Conservation (phyloP, 768 basidiomycete species). For the Kwoniella heveanensis region DNA sequence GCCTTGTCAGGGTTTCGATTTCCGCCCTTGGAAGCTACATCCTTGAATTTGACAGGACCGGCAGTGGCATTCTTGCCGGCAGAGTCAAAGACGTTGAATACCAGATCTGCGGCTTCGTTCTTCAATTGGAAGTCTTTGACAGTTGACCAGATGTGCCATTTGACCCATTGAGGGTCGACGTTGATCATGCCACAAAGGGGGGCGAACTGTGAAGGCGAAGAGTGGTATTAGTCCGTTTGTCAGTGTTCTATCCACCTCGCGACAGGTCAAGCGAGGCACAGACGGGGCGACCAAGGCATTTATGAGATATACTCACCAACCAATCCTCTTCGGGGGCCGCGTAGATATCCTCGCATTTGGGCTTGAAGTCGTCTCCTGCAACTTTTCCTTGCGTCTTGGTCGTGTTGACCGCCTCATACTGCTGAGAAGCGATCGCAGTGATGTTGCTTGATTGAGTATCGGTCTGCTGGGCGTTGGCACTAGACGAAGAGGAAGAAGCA, state of each 20-base stretch:
- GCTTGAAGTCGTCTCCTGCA: not conserved
- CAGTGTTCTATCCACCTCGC: too few species aligned
- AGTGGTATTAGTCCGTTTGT: not conserved
- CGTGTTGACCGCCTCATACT: not conserved
- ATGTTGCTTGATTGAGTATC: too few species aligned
- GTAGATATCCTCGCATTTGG: not conserved
- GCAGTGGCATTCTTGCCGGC: not conserved
- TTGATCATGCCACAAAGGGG: conserved; percentile 1
- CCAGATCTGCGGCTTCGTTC: not conserved
- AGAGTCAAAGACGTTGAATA: not conserved
- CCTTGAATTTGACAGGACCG: not conserved
- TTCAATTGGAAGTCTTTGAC: not conserved
- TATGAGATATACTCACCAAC: conserved; percentile 18
- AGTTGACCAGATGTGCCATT: not conserved
- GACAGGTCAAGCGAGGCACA: too few species aligned
- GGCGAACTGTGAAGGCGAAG: not conserved
- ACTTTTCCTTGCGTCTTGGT: not conserved
- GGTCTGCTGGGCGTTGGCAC: too few species aligned
- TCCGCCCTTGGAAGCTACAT: not conserved
- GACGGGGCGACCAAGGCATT: too few species aligned
- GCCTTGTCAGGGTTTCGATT: conserved; percentile 4
- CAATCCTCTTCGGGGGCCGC: conserved; percentile 9
- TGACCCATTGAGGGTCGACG: not conserved
- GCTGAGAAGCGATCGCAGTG: not conserved
- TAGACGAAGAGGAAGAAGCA: too few species aligned